Evolutionary conservation across 148 eudicot species (phyloP), one percentile per base, ranked within the genome.

Genomic region (Talinum fruticosum): DNA sequence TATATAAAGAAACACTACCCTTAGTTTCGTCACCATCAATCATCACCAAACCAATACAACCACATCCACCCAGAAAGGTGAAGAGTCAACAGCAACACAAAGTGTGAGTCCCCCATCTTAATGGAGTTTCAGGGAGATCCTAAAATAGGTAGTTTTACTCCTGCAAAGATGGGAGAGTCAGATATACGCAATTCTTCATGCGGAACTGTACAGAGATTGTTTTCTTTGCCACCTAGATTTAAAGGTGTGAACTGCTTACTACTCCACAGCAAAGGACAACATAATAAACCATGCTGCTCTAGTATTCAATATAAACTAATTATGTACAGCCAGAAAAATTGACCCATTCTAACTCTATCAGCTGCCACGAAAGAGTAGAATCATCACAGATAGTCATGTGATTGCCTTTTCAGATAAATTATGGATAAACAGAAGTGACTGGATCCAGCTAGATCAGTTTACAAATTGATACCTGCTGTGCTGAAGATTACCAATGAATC

Each of bases 401-500:
- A 59, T 57, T 32, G 44, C 30, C 33, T 72, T 72, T 29, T 26
- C 53, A 66, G 57, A 53, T 29, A 51, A 36, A 23, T 32, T 30
- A 19, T 26, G 34, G n/a, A 65, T 49, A 51, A 26, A 59, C 28
- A 49, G 62, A 72, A 79, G 72, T 28, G 7, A 19, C 24, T 26
- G 32, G 24, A 14, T 59, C 61, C 71, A 69, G 35, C 69, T 69
- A 23, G 19, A 44, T 77, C 32, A 38, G 66, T n/a, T 23, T 35
- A 72, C 47, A 23, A 41, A 66, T 30, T 44, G 84, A 85, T 74
- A 91, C 99, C 99, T 82, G 97, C 80, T 80, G 86, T 82, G 74
- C 79, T 84, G 77, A 86, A 93, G 77, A 93, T 86, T 24, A 91
- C 85, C 86, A 96, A 83, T 79, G 90, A 85, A 77, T 90, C 95